These are phyloP conservation scores for Pleurotus citrinopileatus DNA, from an alignment of 768 basidiomycete species.

Conservation along the genomic window DNA sequence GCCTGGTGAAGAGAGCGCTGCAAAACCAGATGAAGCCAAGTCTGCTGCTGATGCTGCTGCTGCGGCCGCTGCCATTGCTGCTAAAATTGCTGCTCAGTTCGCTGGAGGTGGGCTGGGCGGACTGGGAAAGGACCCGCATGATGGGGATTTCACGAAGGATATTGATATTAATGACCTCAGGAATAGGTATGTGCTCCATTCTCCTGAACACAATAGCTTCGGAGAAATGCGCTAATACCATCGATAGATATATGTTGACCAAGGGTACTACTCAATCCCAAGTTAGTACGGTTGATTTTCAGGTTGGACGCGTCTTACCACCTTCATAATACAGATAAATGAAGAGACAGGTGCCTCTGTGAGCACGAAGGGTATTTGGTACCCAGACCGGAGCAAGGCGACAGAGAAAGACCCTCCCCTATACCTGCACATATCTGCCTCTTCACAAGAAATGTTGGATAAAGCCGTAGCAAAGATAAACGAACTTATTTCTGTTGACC, in stretches of 20 bases:
- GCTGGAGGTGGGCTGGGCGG: slow-evolving; percentile 41
- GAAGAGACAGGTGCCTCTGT: slow-evolving; percentile 92
- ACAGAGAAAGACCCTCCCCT: slow-evolving; percentile 91
- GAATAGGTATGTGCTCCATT: slow-evolving; percentile 74
- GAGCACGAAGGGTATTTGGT: slow-evolving; percentile 93
- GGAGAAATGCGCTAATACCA: neutral
- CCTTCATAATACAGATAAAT: slow-evolving; percentile 61
- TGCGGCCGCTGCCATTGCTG: slow-evolving; percentile 81
- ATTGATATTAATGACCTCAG: slow-evolving; percentile 97
- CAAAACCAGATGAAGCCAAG: slow-evolving; percentile 51
- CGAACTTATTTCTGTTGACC: slow-evolving; percentile 68
- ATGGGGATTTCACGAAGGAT: slow-evolving; percentile 82
- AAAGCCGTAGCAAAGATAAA: slow-evolving; percentile 69
- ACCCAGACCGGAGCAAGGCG: slow-evolving; percentile 88
- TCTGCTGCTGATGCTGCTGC: slow-evolving; percentile 67
- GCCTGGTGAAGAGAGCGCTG: slow-evolving; percentile 38
- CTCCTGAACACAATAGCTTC: neutral
- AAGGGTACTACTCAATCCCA: slow-evolving; percentile 5
- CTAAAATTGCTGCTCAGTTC: slow-evolving; percentile 92
- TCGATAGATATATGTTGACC: slow-evolving; percentile 2
- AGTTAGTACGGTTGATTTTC: neutral
- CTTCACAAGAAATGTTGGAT: slow-evolving; percentile 60
- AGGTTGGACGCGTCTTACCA: too few species aligned
- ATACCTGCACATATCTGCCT: slow-evolving; percentile 90
- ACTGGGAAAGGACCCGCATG: slow-evolving; percentile 61